A percentile compares a stretch with the other conserved stretches of the same genome.
Conservation (phyloP, 257 asterid genomes). For the Salvia hispanica region DNA sequence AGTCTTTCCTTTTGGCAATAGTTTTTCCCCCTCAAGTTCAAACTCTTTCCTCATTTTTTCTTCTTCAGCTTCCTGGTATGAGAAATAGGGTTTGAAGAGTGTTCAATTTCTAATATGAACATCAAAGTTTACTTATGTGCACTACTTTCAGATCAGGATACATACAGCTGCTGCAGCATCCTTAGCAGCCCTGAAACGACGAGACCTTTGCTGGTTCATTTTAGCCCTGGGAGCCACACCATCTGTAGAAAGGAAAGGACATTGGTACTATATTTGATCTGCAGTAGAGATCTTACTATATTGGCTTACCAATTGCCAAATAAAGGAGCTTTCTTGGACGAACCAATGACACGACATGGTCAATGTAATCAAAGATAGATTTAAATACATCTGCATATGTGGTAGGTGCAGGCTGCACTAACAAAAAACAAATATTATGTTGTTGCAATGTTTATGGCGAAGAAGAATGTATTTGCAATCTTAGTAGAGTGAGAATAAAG, state of each 20-base stretch:
- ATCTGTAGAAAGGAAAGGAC: constrained; percentile 49
- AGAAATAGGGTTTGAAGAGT: constrained; percentile 23
- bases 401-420: constrained; percentile 84
- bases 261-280: constrained; percentile 22
- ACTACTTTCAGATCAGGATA: constrained; percentile 25
- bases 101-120: constrained; percentile 23
- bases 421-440: constrained; percentile 26
- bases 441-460: not conserved
- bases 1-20: constrained; percentile 63
- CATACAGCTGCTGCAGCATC: constrained; percentile 96
- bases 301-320: constrained; percentile 87
- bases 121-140: constrained; percentile 16
- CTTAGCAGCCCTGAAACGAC: constrained; percentile 98
- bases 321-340: constrained; percentile 96
- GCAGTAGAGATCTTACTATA: constrained; percentile 18
- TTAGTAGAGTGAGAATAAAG: constrained; percentile 24
- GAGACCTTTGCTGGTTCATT: constrained; percentile 98
- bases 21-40: constrained; percentile 58
- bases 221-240: constrained; percentile 99
- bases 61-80: constrained; percentile 85
- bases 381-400: constrained; percentile 84
- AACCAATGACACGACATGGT: constrained; percentile 77
- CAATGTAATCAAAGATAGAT: constrained; percentile 85
- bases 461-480: not conserved
- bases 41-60: constrained; percentile 72